These are phyloP conservation scores for Vitis hybrid DNA, from an alignment of 177 flowering plant species.

Conservation along the genomic window DNA sequence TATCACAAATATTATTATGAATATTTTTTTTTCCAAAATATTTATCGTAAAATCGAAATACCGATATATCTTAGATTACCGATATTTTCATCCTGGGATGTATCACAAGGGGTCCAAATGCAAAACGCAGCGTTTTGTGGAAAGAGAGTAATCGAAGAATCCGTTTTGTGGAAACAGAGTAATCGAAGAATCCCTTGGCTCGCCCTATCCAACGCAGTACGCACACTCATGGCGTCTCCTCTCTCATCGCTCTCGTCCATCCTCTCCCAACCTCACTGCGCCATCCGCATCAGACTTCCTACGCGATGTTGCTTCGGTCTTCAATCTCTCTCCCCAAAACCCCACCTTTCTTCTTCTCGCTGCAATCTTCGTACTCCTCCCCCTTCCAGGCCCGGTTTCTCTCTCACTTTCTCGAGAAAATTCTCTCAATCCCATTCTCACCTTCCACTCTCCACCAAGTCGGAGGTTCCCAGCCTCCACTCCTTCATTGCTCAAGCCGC, in stretches of 20 bases:
- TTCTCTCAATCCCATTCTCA: conserved; percentile 27
- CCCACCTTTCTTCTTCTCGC: not conserved
- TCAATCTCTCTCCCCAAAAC: conserved; percentile 19
- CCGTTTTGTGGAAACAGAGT: not conserved
- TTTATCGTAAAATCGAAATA: no score
- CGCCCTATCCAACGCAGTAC: conserved; percentile 1
- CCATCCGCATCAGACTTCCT: conserved; percentile 29
- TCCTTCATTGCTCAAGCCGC: conserved; percentile 43
- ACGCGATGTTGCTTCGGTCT: conserved; percentile 24
- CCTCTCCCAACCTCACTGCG: conserved; percentile 34
- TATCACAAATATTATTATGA: no score
- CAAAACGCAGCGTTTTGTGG: no score
- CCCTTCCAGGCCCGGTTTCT: conserved; percentile 9
- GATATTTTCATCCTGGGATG: no score
- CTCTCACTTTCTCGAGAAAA: conserved; percentile 20
- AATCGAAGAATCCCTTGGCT: not conserved
- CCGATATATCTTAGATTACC: no score
- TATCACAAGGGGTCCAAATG: no score
- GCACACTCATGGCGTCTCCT: conserved; percentile 31
- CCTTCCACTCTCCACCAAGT: conserved; percentile 1
- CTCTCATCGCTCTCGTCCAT: conserved; percentile 40
- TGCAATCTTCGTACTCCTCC: conserved; percentile 2
- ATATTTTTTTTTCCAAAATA: no score
- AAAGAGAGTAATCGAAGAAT: no score
- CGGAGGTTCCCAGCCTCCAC: conserved; percentile 32